Conservation (phyloP, 78 protist species). For the Dictyostelium capitatum region DNA sequence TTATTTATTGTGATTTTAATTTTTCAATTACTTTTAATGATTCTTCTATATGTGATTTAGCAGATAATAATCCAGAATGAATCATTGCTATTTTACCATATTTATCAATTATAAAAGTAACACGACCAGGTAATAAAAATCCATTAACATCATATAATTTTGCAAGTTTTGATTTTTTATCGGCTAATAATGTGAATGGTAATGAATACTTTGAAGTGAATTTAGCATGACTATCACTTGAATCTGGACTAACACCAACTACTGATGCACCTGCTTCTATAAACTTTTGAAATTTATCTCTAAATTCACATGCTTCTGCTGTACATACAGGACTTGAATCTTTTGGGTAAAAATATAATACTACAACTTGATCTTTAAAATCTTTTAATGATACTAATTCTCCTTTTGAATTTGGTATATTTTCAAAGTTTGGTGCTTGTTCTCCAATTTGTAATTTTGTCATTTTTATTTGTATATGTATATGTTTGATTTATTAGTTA, state of each 20-base stretch:
- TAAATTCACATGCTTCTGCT: too few relatives aligned
- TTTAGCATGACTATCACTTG: conserved; percentile 47
- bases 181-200: conserved; percentile 65
- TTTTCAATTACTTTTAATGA: conserved; percentile 48
- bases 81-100: conserved; percentile 23
- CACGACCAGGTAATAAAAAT: conserved; percentile 52
- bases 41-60: conserved; percentile 56
- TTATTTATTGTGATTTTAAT: conserved; percentile 31
- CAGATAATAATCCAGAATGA: conserved; percentile 32
- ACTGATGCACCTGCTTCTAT: conserved; percentile 52
- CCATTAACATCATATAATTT: conserved; percentile 39
- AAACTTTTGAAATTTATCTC: too few relatives aligned
- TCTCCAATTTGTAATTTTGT: conserved; percentile 74
- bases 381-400: conserved; percentile 10
- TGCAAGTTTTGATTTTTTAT: conserved; percentile 19
- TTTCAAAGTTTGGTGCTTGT: too few relatives aligned
- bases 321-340: conserved; percentile 80
- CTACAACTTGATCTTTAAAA: conserved; percentile 33
- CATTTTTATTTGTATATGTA: too few relatives aligned
- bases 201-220: conserved; percentile 55
- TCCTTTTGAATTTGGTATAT: too few relatives aligned
- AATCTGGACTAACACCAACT: conserved; percentile 64
- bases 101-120: conserved; percentile 75
- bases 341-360: conserved; percentile 68
- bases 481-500: too few relatives aligned